Conservation (phyloP, 108 stramenopile species). For the Discostella stelligeroides region DNA sequence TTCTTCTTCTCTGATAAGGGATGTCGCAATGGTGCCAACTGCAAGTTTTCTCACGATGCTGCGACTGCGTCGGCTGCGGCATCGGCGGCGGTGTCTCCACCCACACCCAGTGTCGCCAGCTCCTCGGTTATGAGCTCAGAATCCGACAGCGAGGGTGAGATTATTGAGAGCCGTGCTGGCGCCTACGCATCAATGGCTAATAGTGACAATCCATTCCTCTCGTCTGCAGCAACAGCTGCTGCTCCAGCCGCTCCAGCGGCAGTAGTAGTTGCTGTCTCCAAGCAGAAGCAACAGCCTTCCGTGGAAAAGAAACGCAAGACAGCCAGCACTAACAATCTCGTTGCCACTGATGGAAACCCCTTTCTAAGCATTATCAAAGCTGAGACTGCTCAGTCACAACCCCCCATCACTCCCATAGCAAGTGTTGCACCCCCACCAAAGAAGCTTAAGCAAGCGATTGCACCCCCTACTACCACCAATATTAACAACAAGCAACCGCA, state of each 20-base stretch:
- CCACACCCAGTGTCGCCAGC: constrained; percentile 28
- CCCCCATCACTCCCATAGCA: constrained; percentile 2
- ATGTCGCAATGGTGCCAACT: constrained; percentile 84
- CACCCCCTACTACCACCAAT: constrained; percentile 25
- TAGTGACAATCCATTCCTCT: neutral
- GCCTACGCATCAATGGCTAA: constrained; percentile 38
- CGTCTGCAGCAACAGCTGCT: constrained; percentile 1
- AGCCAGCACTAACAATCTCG: constrained; percentile 20
- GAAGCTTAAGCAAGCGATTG: constrained; percentile 30
- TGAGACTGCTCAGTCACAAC: neutral
- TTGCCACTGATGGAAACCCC: constrained; percentile 32
- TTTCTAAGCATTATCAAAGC: constrained; percentile 36
- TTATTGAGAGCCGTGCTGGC: constrained; percentile 39
- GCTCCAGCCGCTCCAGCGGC: constrained; percentile 17
- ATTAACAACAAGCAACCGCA: constrained; percentile 9
- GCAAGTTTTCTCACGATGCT: constrained; percentile 75
- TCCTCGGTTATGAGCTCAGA: constrained; percentile 71
- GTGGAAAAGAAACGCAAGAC: constrained; percentile 38
- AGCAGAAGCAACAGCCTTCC: constrained; percentile 26
- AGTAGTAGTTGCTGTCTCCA: constrained; percentile 17
- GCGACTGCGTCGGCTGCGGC: constrained; percentile 3
- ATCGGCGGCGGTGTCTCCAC: constrained; percentile 5
- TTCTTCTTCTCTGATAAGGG: constrained; percentile 75
- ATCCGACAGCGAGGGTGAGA: constrained; percentile 69
- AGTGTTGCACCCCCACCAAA: constrained; percentile 38